These are phyloP conservation scores for Aspergillus tubingensis DNA, from an alignment of 2,329 filamentous ascomycete species.

Conservation along the genomic window DNA sequence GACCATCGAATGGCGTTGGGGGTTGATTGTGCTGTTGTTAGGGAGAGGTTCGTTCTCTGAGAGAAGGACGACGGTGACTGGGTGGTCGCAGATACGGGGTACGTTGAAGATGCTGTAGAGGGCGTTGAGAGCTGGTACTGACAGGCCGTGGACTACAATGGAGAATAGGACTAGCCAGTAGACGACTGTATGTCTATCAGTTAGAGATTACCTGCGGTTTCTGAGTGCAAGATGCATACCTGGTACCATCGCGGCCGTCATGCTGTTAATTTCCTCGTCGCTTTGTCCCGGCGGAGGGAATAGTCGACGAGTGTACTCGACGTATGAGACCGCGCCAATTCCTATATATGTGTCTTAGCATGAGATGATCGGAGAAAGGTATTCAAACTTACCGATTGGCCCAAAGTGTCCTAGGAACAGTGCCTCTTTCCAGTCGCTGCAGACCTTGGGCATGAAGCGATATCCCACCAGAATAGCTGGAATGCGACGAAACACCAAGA, in stretches of 20 bases:
- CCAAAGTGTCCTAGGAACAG: conserved; percentile 62
- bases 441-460: conserved; percentile 56
- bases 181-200: conserved; percentile 36
- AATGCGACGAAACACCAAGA: conserved; percentile 59
- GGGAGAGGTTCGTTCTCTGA: conserved; percentile 40
- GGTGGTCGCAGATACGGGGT: conserved; percentile 34
- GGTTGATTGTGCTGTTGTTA: conserved; percentile 35
- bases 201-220: neutral
- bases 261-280: conserved; percentile 42
- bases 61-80: conserved; percentile 34
- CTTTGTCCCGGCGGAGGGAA: conserved; percentile 46
- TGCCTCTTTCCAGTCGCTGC: conserved; percentile 59
- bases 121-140: conserved; percentile 37
- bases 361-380: neutral
- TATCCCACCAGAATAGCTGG: conserved; percentile 58
- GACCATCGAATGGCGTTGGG: conserved; percentile 31
- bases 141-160: conserved; percentile 43
- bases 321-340: conserved; percentile 49
- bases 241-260: conserved; percentile 45
- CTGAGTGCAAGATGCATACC: conserved; percentile 22
- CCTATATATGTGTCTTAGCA: conserved; percentile 28
- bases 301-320: conserved; percentile 48
- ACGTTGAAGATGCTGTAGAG: conserved; percentile 36
- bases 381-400: conserved; percentile 39
- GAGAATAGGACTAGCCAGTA: conserved; percentile 50